These are phyloP conservation scores for Saturnispora besseyi DNA, from an alignment of 805 yeast genomes.

Conservation along the genomic window DNA sequence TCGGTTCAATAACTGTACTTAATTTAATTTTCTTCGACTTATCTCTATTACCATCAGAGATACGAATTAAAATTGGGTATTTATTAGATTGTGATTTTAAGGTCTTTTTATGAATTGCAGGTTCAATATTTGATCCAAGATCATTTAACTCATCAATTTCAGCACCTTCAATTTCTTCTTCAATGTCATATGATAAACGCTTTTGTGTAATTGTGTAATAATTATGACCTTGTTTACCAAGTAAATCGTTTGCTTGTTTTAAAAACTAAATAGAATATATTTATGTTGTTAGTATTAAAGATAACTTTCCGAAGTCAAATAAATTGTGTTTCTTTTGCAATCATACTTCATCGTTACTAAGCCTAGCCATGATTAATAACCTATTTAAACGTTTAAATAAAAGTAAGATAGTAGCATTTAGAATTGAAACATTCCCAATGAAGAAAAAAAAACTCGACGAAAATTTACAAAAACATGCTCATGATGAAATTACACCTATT, in stretches of 20 bases:
- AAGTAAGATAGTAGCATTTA: not conserved
- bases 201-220: conserved; percentile 55
- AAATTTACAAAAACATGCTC: not conserved
- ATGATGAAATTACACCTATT: not conserved
- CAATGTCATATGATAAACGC: conserved; percentile 30
- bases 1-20: conserved; percentile 62
- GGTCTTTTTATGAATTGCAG: conserved; percentile 8
- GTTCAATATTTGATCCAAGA: conserved; percentile 12
- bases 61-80: conserved; percentile 61
- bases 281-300: conserved; percentile 2
- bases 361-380: not conserved
- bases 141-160: conserved; percentile 12
- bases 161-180: conserved; percentile 14
- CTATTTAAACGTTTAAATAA: too few species aligned
- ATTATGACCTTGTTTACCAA: conserved; percentile 22
- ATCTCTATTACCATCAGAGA: conserved; percentile 47
- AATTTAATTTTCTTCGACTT: conserved; percentile 47
- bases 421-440: not conserved
- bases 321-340: not conserved
- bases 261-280: conserved; percentile 18
- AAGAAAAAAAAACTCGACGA: not conserved
- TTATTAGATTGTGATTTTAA: conserved; percentile 1
- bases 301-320: not conserved
- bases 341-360: conserved; percentile 20
- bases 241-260: conserved; percentile 16